Evolutionary conservation across 2,329 filamentous ascomycete genomes (phyloP).

Genomic region (Tolypocladium tropicale): DNA sequence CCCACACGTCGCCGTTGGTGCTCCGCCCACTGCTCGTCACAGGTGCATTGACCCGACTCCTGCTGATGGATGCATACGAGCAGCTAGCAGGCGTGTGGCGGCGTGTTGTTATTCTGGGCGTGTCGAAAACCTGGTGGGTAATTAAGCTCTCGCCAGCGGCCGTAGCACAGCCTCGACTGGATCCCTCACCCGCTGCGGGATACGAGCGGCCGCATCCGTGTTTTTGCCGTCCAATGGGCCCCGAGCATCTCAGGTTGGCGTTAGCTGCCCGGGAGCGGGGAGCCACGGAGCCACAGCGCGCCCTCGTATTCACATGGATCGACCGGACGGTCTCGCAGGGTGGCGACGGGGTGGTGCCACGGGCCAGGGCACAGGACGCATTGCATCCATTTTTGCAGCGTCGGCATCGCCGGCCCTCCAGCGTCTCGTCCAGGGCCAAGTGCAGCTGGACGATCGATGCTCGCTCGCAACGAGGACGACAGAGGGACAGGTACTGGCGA

Average conservation of each 20-base stretch:
- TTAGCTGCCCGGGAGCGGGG: not conserved
- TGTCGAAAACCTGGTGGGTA: too few species aligned
- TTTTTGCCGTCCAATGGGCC: not conserved
- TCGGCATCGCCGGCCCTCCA: not conserved
- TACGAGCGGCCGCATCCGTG: conserved; percentile 1
- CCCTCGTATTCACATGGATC: not conserved
- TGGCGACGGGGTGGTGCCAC: not conserved
- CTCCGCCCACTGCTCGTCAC: not conserved
- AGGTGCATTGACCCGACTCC: not conserved
- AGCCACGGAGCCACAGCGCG: not conserved
- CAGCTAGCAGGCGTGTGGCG: not conserved
- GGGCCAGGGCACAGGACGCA: not conserved
- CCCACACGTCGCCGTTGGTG: not conserved
- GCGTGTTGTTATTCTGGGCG: not conserved
- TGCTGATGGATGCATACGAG: too few species aligned
- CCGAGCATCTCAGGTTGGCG: not conserved
- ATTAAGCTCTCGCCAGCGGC: not conserved
- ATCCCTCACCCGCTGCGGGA: not conserved
- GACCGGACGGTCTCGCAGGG: not conserved
- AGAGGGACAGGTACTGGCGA: too few species aligned
- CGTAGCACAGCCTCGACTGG: not conserved
- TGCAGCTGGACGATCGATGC: too few species aligned
- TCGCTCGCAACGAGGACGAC: too few species aligned
- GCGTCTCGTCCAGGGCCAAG: not conserved
- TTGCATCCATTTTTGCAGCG: not conserved